Evolutionary conservation across 2,329 filamentous ascomycete species (phyloP).

Genomic region (Ascochyta clinopodiicola): DNA sequence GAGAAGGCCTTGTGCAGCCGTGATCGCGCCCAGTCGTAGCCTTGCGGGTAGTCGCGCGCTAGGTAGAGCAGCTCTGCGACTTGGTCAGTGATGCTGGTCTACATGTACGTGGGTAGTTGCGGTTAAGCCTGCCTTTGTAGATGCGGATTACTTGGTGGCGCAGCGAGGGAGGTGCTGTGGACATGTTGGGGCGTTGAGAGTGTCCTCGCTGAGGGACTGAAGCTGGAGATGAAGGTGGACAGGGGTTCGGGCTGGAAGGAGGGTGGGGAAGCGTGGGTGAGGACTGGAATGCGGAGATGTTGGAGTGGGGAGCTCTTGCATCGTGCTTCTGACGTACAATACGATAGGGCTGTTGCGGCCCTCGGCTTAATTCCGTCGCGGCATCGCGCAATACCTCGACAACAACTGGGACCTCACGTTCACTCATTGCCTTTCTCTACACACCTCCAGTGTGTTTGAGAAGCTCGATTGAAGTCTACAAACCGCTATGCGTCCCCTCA

Average conservation of each 20-base stretch:
- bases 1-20: slow-evolving; percentile 86
- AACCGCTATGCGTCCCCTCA: slow-evolving; percentile 26
- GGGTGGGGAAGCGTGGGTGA: not conserved
- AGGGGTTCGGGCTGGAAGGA: not conserved
- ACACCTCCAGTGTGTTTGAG: not conserved
- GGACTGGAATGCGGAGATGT: not conserved
- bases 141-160: slow-evolving; percentile 80
- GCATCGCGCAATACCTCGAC: slow-evolving; percentile 15
- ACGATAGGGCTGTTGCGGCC: slow-evolving; percentile 10
- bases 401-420: not conserved
- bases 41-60: slow-evolving; percentile 84
- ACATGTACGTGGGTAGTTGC: not conserved
- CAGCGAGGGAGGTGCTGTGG: slow-evolving; percentile 62
- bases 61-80: slow-evolving; percentile 69
- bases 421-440: too few relatives aligned
- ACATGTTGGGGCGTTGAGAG: slow-evolving; percentile 22
- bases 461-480: not conserved
- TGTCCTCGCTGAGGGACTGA: too few relatives aligned
- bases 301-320: not conserved
- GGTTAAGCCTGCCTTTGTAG: slow-evolving; percentile 74
- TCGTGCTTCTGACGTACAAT: slow-evolving; percentile 24
- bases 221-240: not conserved
- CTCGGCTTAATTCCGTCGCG: slow-evolving; percentile 22
- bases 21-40: slow-evolving; percentile 80
- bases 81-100: too few relatives aligned